Evolutionary conservation across 2,329 filamentous ascomycete genomes (phyloP).

Genomic region (Cryphonectria carpinicola): DNA sequence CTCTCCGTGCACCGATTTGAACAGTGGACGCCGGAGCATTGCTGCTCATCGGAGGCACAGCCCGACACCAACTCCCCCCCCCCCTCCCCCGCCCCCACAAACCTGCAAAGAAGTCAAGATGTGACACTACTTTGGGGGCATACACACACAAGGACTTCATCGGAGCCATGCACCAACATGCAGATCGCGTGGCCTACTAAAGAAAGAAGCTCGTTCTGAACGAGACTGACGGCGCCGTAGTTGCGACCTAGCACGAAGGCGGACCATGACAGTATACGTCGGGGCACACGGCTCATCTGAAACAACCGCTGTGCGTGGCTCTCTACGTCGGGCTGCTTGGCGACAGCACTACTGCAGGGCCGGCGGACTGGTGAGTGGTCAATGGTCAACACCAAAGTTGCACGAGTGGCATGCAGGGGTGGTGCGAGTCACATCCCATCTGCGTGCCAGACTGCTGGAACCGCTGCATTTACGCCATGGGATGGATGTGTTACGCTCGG

Average conservation of each 20-base stretch:
- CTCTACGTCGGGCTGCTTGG: slow-evolving; percentile 17
- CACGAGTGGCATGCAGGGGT: slow-evolving; percentile 22
- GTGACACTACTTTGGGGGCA: neutral
- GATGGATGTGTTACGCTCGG: slow-evolving; percentile 4
- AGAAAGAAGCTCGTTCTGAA: neutral
- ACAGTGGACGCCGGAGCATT: neutral
- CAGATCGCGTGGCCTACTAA: neutral
- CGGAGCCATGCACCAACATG: neutral
- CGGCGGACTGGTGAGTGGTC: slow-evolving; percentile 19
- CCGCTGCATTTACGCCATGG: slow-evolving; percentile 22
- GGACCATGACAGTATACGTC: slow-evolving; percentile 1
- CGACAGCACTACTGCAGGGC: slow-evolving; percentile 28
- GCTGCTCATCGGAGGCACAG: slow-evolving; percentile 5
- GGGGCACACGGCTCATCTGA: slow-evolving; percentile 16
- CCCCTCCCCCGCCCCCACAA: neutral
- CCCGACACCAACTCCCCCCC: neutral
- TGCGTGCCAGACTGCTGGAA: slow-evolving; percentile 26
- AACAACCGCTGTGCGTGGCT: slow-evolving; percentile 23
- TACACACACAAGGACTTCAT: neutral
- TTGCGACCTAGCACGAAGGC: slow-evolving; percentile 7
- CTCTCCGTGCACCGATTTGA: neutral
- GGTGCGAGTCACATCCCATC: slow-evolving; percentile 17
- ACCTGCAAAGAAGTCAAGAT: neutral
- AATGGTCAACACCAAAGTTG: slow-evolving; percentile 4
- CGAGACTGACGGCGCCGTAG: neutral